Conservation (phyloP, 2,329 filamentous ascomycete genomes). For the Onygenales sp. region DNA sequence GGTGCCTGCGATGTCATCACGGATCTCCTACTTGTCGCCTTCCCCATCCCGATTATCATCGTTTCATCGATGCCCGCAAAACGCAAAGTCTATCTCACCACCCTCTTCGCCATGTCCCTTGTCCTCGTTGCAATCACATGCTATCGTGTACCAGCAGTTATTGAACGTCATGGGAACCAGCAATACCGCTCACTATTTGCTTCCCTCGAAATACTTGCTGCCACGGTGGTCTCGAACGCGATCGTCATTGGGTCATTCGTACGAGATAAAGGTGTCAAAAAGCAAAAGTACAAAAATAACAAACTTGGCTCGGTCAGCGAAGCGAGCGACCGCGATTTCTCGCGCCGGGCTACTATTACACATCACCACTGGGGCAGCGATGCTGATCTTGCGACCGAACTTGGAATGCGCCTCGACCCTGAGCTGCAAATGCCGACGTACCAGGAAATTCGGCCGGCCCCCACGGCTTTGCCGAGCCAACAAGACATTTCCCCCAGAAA, state of each 20-base stretch:
- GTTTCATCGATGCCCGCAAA: conserved; percentile 65
- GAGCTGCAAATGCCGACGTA: conserved; percentile 35
- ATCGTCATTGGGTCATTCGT: conserved; percentile 89
- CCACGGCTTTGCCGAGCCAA: conserved; percentile 27
- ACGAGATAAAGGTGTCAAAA: conserved; percentile 82
- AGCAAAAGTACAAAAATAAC: conserved; percentile 60
- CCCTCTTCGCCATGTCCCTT: conserved; percentile 78
- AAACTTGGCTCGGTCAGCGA: conserved; percentile 40
- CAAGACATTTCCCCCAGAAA: conserved; percentile 15
- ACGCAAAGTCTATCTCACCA: conserved; percentile 67
- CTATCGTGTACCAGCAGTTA: conserved; percentile 71
- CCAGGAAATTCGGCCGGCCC: conserved; percentile 26
- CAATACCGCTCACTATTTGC: conserved; percentile 83
- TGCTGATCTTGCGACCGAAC: conserved; percentile 72
- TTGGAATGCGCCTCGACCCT: conserved; percentile 60
- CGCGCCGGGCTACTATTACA: conserved; percentile 47
- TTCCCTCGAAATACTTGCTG: conserved; percentile 81
- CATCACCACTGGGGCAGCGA: conserved; percentile 76
- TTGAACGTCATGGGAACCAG: conserved; percentile 61
- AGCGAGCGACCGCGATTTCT: conserved; percentile 29
- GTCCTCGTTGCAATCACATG: conserved; percentile 69
- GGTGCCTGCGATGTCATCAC: conserved; percentile 81
- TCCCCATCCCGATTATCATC: conserved; percentile 82
- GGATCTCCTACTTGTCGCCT: conserved; percentile 75
- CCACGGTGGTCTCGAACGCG: conserved; percentile 76